These are phyloP conservation scores for Penicillium chermesinum DNA, from an alignment of 495 filamentous ascomycete genomes.

Conservation along the genomic window DNA sequence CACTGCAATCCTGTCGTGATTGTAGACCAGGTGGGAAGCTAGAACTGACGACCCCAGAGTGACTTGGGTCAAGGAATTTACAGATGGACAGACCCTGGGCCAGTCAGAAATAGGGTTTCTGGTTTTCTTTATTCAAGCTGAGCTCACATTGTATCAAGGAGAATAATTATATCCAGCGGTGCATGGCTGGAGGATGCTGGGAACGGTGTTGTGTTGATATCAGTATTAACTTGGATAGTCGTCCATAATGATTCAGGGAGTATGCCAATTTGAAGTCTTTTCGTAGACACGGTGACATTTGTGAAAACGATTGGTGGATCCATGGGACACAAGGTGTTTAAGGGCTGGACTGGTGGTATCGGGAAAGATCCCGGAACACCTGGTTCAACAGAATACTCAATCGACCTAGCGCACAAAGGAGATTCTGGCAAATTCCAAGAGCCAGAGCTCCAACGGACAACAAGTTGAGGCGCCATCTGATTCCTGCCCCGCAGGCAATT, in stretches of 20 bases:
- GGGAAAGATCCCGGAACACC: not conserved
- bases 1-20: conserved; percentile 17
- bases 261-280: conserved; percentile 7
- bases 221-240: conserved; percentile 20
- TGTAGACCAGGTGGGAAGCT: conserved; percentile 7
- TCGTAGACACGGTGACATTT: conserved; percentile 14
- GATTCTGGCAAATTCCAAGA: conserved; percentile 11
- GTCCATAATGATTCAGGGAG: conserved; percentile 15
- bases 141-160: conserved; percentile 22
- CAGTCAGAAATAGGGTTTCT: too few relatives aligned
- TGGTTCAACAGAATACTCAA: not conserved
- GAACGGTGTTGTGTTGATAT: conserved; percentile 16
- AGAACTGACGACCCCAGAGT: conserved; percentile 15
- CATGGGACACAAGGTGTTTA: conserved; percentile 10
- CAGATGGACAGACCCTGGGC: conserved; percentile 10
- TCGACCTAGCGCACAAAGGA: not conserved
- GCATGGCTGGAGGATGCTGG: conserved; percentile 13
- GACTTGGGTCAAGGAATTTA: conserved; percentile 11
- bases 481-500: not conserved
- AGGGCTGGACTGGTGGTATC: not conserved
- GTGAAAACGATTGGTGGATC: conserved; percentile 18
- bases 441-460: conserved; percentile 25
- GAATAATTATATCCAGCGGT: conserved; percentile 21
- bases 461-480: conserved; percentile 5
- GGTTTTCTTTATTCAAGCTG: too few relatives aligned